Conservation (phyloP, 2,329 filamentous ascomycete genomes). For the Pyricularia pennisetigena region DNA sequence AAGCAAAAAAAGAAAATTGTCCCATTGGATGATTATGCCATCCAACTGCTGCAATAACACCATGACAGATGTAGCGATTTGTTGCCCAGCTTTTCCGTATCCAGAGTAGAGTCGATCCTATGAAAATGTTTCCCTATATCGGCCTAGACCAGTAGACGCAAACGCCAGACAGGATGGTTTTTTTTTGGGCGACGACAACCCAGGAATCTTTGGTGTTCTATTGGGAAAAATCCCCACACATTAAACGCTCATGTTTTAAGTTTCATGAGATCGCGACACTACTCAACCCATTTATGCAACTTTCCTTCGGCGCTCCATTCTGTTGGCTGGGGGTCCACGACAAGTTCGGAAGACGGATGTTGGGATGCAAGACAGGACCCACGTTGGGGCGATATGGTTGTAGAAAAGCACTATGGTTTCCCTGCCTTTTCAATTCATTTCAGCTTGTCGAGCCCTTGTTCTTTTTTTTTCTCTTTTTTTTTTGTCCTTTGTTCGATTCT, state of each 20-base stretch:
- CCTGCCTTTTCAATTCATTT: neutral
- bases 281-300: neutral
- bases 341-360: too few species aligned
- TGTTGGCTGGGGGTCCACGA: neutral
- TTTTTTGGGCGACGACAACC: neutral
- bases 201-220: neutral
- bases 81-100: neutral
- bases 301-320: neutral
- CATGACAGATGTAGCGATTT: too few species aligned
- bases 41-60: too few species aligned
- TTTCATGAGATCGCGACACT: neutral
- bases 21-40: neutral
- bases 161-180: neutral
- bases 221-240: neutral
- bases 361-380: too few species aligned
- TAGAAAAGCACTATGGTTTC: neutral
- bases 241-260: neutral
- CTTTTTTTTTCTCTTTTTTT: too few species aligned
- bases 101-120: neutral
- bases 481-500: too few species aligned
- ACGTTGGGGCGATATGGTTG: neutral
- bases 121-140: neutral
- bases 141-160: neutral
- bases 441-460: neutral
- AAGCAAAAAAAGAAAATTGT: neutral